Percentiles rank a stretch among this genome's conserved stretches.
These are phyloP conservation scores for Solanum phureja DNA, from an alignment of 257 asterid species.

Conservation along the genomic window DNA sequence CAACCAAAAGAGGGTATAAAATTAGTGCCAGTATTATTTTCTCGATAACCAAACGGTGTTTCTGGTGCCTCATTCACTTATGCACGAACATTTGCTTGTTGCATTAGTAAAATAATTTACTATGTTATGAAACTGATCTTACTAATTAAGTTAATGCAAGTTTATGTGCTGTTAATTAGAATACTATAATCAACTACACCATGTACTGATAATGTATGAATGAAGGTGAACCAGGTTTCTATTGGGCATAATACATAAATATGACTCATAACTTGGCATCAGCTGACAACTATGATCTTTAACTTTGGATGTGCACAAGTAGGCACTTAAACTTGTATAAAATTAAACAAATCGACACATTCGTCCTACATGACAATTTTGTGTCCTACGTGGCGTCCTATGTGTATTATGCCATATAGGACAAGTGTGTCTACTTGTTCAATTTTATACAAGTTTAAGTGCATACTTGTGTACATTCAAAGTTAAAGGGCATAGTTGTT, in stretches of 20 bases:
- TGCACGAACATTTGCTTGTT: neutral
- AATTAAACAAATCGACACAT: too few species aligned
- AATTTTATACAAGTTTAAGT: too few species aligned
- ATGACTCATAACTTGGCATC: too few species aligned
- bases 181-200: neutral
- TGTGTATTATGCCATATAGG: too few species aligned
- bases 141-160: neutral
- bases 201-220: neutral
- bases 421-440: too few species aligned
- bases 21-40: neutral
- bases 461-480: too few species aligned
- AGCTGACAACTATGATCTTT: accelerated
- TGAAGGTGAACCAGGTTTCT: neutral
- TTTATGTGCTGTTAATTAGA: neutral
- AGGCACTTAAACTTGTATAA: too few species aligned
- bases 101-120: neutral
- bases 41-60: neutral
- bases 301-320: too few species aligned
- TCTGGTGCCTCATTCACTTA: neutral
- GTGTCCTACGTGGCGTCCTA: too few species aligned
- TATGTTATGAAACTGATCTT: neutral
- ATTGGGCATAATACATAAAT: too few species aligned
- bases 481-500: too few species aligned
- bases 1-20: neutral
- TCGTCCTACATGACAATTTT: too few species aligned